These are phyloP conservation scores for Claviceps spartinae DNA, from an alignment of 2,329 filamentous ascomycete species.

Conservation along the genomic window DNA sequence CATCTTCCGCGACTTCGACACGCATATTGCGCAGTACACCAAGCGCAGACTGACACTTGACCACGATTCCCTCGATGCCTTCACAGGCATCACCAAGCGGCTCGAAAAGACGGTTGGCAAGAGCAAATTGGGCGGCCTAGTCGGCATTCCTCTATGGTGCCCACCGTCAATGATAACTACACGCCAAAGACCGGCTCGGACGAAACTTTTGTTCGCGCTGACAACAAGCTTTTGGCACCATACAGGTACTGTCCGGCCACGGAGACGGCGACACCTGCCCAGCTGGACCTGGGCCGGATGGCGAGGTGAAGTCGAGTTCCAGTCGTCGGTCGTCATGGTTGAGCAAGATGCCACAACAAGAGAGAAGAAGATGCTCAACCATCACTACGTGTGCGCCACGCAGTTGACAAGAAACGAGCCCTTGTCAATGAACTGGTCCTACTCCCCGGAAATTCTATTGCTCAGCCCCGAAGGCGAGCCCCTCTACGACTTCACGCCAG, in stretches of 20 bases:
- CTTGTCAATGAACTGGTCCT: constrained; percentile 19
- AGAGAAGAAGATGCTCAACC: constrained; percentile 19
- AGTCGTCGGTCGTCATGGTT: constrained; percentile 19
- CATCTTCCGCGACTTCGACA: constrained; percentile 21
- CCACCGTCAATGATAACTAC: background rate
- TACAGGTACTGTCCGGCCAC: constrained; percentile 13
- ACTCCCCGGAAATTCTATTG: constrained; percentile 20
- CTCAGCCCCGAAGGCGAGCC: constrained; percentile 16
- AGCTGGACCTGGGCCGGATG: constrained; percentile 26
- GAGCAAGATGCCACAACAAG: constrained; percentile 16
- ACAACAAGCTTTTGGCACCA: constrained; percentile 25
- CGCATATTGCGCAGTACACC: constrained; percentile 21
- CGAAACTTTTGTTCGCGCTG: constrained; percentile 20
- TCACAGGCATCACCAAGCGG: constrained; percentile 18
- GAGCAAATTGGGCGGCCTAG: constrained; percentile 16
- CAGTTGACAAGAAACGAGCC: constrained; percentile 20
- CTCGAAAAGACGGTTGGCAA: constrained; percentile 18
- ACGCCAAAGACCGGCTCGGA: constrained; percentile 13
- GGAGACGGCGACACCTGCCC: constrained; percentile 18
- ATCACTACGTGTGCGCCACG: constrained; percentile 22
- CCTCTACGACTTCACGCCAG: constrained; percentile 18
- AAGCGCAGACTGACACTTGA: constrained; percentile 16
- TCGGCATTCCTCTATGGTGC: constrained; percentile 20
- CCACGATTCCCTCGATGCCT: constrained; percentile 20
- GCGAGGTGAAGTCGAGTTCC: constrained; percentile 20